Percentiles rank a stretch among this genome's conserved stretches.
Conservation (phyloP, 495 filamentous ascomycete species). For the Aspergillus conjunctus region DNA sequence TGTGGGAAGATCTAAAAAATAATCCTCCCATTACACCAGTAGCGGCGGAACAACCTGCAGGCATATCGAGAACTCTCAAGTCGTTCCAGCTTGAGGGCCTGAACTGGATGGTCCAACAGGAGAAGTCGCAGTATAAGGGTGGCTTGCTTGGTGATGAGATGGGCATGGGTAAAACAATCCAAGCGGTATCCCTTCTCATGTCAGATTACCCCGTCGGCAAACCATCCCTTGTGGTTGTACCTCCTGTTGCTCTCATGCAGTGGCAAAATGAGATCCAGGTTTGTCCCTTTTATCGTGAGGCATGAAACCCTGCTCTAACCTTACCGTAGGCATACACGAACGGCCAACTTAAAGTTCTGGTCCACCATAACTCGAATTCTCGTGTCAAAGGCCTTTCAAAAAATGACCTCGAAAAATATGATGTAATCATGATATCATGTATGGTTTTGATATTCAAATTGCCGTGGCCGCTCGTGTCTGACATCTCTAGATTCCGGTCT, state of each 20-base stretch:
- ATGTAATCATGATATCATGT: constrained; percentile 95
- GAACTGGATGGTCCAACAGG: constrained; percentile 90
- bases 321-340: constrained; percentile 71
- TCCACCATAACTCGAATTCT: constrained; percentile 83
- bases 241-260: constrained; percentile 95
- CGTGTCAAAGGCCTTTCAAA: constrained; percentile 73
- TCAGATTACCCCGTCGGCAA: constrained; percentile 83
- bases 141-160: constrained; percentile 94
- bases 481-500: constrained; percentile 68
- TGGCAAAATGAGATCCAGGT: constrained; percentile 89
- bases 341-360: constrained; percentile 82
- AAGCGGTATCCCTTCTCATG: constrained; percentile 96
- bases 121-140: constrained; percentile 80
- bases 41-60: constrained; percentile 71
- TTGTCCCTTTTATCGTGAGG: constrained; percentile 7
- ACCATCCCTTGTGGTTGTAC: constrained; percentile 86
- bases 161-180: constrained; percentile 98
- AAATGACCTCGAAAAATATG: constrained; percentile 74
- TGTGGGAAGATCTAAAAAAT: constrained; percentile 78
- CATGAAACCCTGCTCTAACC: not conserved
- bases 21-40: constrained; percentile 65
- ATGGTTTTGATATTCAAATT: constrained; percentile 8
- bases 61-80: constrained; percentile 80
- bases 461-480: constrained; percentile 16
- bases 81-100: constrained; percentile 92